phyloP scores from a whole-genome alignment of 371 early-diverging fungal genomes.

The Syncephalis plumigaleata region DNA sequence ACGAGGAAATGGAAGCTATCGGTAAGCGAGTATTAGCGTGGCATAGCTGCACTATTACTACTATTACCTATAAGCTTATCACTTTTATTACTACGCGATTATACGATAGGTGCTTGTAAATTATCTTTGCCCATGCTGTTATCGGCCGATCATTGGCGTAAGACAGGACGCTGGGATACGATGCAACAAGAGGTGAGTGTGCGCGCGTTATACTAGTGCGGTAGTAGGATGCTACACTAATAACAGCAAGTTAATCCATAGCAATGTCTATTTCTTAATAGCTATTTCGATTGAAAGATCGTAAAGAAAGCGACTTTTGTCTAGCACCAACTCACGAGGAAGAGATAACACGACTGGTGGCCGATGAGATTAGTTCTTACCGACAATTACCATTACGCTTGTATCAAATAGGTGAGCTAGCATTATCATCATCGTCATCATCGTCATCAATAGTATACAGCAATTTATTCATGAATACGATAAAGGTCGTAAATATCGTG shows the following conservation, averaged over 20 bases:
- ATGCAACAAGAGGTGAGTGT: conserved; percentile 39
- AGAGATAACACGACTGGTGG: conserved; percentile 67
- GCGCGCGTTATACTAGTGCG: background rate
- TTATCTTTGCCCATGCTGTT: conserved; percentile 51
- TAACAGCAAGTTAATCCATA: conserved; percentile 1
- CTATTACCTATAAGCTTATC: background rate
- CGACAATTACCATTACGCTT: conserved; percentile 66
- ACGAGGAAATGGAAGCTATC: conserved; percentile 55
- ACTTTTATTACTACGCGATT: background rate
- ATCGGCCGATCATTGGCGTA: conserved; percentile 50
- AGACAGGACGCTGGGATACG: conserved; percentile 58
- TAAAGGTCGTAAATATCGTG: conserved; percentile 54
- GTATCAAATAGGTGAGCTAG: conserved; percentile 61
- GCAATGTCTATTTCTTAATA: conserved; percentile 5
- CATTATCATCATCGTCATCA: background rate
- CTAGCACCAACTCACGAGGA: conserved; percentile 88
- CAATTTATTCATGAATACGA: background rate
- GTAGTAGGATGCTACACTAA: background rate
- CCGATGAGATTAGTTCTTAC: conserved; percentile 36
- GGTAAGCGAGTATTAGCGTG: conserved; percentile 20
- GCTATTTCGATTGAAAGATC: conserved; percentile 66
- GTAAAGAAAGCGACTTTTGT: conserved; percentile 46
- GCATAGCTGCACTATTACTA: background rate
- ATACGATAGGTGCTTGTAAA: conserved; percentile 41
- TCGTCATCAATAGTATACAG: background rate